Conservation (phyloP, 805 yeast genomes). For the Candida awuae region DNA sequence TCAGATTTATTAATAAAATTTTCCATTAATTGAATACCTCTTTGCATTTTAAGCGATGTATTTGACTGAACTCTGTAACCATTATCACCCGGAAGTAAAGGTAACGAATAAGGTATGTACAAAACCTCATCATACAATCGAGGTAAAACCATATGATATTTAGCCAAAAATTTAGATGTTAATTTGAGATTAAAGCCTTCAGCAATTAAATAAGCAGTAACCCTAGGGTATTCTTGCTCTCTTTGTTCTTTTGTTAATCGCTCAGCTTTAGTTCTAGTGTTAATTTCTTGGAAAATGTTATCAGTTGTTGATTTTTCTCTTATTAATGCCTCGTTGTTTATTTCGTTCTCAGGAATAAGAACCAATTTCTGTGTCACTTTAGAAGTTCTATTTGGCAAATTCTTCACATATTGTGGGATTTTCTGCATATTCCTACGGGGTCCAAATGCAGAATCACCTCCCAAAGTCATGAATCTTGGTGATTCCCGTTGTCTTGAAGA, state of each 20-base stretch:
- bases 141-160: slow-evolving; percentile 76
- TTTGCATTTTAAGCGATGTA: slow-evolving; percentile 35
- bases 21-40: slow-evolving; percentile 51
- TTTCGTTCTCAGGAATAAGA: slow-evolving; percentile 61
- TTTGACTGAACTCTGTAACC: slow-evolving; percentile 72
- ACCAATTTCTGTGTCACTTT: slow-evolving; percentile 83
- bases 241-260: slow-evolving; percentile 50
- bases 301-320: slow-evolving; percentile 26
- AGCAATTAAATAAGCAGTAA: slow-evolving; percentile 86
- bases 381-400: slow-evolving; percentile 68
- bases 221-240: slow-evolving; percentile 63
- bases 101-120: slow-evolving; percentile 82
- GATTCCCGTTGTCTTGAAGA: slow-evolving; percentile 45
- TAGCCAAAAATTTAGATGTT: slow-evolving; percentile 55
- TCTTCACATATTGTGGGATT: slow-evolving; percentile 43
- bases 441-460: slow-evolving; percentile 16
- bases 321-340: slow-evolving; percentile 7
- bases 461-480: slow-evolving; percentile 17
- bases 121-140: slow-evolving; percentile 88
- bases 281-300: slow-evolving; percentile 27
- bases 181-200: slow-evolving; percentile 66
- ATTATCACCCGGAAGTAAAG: slow-evolving; percentile 75
- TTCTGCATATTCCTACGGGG: slow-evolving; percentile 13
- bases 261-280: slow-evolving; percentile 39
- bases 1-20: slow-evolving; percentile 71